phyloP scores from a whole-genome alignment of 768 basidiomycete species.

The Thelephora aurantiotincta region DNA sequence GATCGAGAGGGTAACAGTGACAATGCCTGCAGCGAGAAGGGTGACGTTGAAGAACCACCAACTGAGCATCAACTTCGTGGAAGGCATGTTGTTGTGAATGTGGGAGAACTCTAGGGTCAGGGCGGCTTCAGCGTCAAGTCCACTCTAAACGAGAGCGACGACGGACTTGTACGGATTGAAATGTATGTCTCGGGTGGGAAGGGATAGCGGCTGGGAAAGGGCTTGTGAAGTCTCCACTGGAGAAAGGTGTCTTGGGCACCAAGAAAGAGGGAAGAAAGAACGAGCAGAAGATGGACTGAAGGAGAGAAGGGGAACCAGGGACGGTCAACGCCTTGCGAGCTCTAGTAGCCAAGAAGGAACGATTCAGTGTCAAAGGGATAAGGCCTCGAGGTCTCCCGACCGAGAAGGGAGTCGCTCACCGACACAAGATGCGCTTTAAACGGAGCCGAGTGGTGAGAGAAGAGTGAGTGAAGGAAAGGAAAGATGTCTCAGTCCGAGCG shows the following conservation, averaged over 20 bases:
- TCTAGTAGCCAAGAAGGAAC: conserved; percentile 19
- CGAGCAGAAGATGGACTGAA: conserved; percentile 18
- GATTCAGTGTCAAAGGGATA: conserved; percentile 16
- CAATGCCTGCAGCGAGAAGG: conserved; percentile 54
- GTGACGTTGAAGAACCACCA: conserved; percentile 63
- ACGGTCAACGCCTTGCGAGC: conserved; percentile 57
- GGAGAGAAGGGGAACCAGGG: conserved; percentile 25
- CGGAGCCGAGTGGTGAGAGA: not conserved
- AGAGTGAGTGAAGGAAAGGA: not conserved
- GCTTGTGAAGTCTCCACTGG: conserved; percentile 30
- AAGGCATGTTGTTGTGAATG: conserved; percentile 44
- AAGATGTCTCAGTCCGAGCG: not conserved
- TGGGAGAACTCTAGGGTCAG: not conserved
- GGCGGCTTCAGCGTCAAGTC: not conserved
- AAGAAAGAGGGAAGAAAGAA: conserved; percentile 28
- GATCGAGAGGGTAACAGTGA: conserved; percentile 55
- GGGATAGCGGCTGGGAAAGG: conserved; percentile 12
- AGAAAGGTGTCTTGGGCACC: conserved; percentile 27
- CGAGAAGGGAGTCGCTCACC: conserved; percentile 4
- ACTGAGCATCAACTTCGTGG: conserved; percentile 49
- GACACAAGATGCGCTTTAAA: not conserved
- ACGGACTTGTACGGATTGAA: not conserved
- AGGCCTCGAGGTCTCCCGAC: not conserved
- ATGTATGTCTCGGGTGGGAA: not conserved
- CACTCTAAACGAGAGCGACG: not conserved